Conservation (phyloP, 192 early-diverging fungal genomes). For the Irineochytrium annulatum region DNA sequence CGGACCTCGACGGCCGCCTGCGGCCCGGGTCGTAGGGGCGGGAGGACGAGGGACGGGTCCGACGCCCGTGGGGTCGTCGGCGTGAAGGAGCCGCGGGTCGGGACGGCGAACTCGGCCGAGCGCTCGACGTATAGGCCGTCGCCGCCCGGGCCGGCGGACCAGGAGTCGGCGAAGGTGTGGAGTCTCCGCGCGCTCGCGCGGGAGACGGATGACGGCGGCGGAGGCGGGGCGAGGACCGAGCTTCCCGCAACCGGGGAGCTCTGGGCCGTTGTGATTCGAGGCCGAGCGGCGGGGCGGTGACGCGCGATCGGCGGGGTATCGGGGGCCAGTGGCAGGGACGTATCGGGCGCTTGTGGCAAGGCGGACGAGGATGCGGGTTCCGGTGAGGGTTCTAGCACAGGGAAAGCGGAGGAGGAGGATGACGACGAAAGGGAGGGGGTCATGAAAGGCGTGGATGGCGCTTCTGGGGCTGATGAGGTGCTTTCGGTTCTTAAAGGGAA, state of each 20-base stretch:
- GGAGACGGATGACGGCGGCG: too few relatives aligned
- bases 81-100: conserved; percentile 27
- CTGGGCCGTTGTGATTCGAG: too few relatives aligned
- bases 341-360: too few relatives aligned
- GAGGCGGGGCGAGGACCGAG: too few relatives aligned
- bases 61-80: conserved; percentile 34
- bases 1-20: conserved; percentile 36
- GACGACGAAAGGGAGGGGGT: too few relatives aligned
- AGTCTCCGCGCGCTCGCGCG: conserved; percentile 12
- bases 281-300: background rate
- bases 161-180: conserved; percentile 26
- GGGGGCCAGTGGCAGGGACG: too few relatives aligned
- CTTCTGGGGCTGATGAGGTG: too few relatives aligned
- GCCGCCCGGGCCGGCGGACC: conserved; percentile 27
- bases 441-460: too few relatives aligned
- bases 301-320: background rate
- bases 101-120: conserved; percentile 30
- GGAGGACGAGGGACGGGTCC: conserved; percentile 13
- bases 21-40: conserved; percentile 8
- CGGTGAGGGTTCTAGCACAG: too few relatives aligned
- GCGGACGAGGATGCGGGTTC: too few relatives aligned
- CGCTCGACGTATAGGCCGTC: conserved; percentile 48
- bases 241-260: too few relatives aligned
- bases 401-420: conserved; percentile 13
- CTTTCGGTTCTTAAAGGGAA: too few relatives aligned